phyloP scores from a whole-genome alignment of 2,329 filamentous ascomycete species.

The Sordariomycetes sp. region DNA sequence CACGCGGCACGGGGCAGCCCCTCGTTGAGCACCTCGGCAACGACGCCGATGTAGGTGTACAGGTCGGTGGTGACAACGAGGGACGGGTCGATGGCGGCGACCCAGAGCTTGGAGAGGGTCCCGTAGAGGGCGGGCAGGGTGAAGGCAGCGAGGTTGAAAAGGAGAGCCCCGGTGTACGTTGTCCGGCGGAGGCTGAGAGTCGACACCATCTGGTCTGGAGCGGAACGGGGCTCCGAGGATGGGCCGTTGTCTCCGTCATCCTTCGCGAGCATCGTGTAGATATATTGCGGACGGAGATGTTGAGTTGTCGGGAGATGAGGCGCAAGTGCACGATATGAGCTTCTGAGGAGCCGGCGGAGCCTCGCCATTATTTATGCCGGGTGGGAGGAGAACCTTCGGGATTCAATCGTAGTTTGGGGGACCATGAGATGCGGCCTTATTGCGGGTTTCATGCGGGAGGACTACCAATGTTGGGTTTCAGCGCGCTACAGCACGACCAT shows the following conservation, averaged over 20 bases:
- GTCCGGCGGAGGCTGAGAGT: constrained; percentile 8
- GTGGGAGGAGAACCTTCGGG: neutral
- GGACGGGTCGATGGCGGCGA: constrained; percentile 54
- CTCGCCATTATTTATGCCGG: neutral
- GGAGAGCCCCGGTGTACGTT: constrained; percentile 42
- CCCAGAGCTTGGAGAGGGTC: constrained; percentile 61
- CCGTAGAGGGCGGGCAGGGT: constrained; percentile 55
- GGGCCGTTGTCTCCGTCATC: neutral
- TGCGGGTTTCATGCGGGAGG: neutral
- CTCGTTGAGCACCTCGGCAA: constrained; percentile 62
- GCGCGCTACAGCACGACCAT: neutral
- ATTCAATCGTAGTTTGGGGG: neutral
- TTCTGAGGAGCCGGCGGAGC: neutral
- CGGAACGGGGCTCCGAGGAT: neutral
- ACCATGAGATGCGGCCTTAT: neutral
- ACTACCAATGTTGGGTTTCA: neutral
- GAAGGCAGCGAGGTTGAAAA: constrained; percentile 54
- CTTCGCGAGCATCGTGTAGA: neutral
- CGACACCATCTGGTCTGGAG: neutral
- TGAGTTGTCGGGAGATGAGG: neutral
- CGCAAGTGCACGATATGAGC: neutral
- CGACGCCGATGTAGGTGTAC: constrained; percentile 59
- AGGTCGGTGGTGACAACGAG: constrained; percentile 26
- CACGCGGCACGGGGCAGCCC: constrained; percentile 59
- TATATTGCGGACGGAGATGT: neutral